Conservation (phyloP, 768 basidiomycete genomes). For the Rhizopogon roseolus region DNA sequence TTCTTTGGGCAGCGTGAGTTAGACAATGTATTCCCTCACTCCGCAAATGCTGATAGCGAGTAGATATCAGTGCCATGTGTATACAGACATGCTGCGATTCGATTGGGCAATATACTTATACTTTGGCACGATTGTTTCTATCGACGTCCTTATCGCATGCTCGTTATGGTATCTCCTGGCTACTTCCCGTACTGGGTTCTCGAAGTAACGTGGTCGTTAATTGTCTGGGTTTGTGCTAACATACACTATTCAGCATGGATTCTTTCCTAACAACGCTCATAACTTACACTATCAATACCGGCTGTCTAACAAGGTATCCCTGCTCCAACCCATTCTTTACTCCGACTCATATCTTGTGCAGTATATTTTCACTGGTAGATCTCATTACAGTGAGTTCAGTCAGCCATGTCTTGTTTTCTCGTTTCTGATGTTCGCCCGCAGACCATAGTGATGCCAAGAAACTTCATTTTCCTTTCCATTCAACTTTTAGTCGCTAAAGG, state of each 20-base stretch:
- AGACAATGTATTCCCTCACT: neutral
- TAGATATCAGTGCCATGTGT: neutral
- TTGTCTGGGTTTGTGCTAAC: neutral
- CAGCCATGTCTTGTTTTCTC: no score
- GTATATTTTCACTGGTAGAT: neutral
- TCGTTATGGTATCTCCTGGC: slow-evolving; percentile 3
- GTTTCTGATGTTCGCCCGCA: neutral
- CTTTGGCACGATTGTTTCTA: neutral
- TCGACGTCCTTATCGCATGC: neutral
- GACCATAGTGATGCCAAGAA: neutral
- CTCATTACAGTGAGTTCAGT: neutral
- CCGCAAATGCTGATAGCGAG: neutral
- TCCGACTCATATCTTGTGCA: neutral
- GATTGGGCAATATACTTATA: neutral
- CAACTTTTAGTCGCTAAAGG: slow-evolving; percentile 1
- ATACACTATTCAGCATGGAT: neutral
- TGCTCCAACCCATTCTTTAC: no score
- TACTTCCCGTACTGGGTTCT: neutral
- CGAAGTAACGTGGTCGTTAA: neutral
- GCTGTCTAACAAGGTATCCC: slow-evolving; percentile 1
- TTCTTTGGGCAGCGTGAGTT: neutral
- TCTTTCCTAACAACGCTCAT: neutral
- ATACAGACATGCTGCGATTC: neutral
- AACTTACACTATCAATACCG: neutral
- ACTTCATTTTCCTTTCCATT: neutral